These are phyloP conservation scores for Trebouxia sp. DNA, from an alignment of 139 green algal species.

Conservation along the genomic window DNA sequence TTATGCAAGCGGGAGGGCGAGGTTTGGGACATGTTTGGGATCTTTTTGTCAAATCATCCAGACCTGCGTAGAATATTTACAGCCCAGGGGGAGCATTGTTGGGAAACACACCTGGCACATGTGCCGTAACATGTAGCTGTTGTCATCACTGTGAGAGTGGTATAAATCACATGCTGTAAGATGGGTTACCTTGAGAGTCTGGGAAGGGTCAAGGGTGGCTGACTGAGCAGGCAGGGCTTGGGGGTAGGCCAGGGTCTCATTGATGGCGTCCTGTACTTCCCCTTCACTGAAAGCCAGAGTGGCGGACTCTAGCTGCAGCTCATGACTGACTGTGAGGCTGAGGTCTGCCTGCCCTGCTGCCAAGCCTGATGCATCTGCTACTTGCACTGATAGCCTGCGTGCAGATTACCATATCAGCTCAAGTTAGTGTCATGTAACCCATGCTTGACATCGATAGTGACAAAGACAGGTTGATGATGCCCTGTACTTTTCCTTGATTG, in stretches of 20 bases:
- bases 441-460: too few species aligned
- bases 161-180: neutral
- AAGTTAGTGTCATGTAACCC: neutral
- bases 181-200: slow-evolving; percentile 8
- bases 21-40: too few species aligned
- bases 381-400: neutral
- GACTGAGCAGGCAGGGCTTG: neutral
- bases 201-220: slow-evolving; percentile 17
- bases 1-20: too few species aligned
- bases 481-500: too few species aligned
- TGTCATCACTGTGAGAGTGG: neutral
- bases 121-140: neutral
- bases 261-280: neutral
- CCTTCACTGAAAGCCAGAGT: slow-evolving; percentile 1
- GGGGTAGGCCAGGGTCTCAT: slow-evolving; percentile 25
- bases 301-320: neutral
- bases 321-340: neutral
- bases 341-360: neutral
- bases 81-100: too few species aligned
- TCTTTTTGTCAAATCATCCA: too few species aligned
- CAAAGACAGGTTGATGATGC: too few species aligned
- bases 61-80: too few species aligned
- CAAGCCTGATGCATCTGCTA: neutral
- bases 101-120: too few species aligned
- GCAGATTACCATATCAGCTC: neutral